Conservation (phyloP, 2,329 filamentous ascomycete species). For the Sarocladium oryzae region DNA sequence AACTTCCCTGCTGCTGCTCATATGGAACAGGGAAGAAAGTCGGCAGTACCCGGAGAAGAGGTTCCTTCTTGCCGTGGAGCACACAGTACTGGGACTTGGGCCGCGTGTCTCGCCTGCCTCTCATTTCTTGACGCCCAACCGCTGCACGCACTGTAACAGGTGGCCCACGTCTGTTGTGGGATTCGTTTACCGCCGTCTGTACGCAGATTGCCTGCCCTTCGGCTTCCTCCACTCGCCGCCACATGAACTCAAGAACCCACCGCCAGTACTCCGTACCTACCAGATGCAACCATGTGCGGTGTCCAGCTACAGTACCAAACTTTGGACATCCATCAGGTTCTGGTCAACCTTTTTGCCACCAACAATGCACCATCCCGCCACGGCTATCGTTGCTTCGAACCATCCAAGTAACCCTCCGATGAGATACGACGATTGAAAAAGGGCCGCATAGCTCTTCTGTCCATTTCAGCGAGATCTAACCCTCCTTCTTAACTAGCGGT, state of each 20-base stretch:
- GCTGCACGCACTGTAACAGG: conserved; percentile 1
- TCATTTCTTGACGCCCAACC: neutral
- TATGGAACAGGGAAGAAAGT: neutral
- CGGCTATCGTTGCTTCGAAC: neutral
- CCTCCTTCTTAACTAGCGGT: no score
- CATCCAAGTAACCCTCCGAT: neutral
- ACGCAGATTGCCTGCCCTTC: no score
- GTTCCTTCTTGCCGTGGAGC: neutral
- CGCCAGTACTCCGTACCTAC: no score
- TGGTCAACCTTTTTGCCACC: neutral
- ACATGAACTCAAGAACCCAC: neutral
- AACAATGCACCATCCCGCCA: neutral
- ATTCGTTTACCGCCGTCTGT: no score
- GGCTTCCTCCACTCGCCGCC: neutral
- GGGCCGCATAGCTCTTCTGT: no score
- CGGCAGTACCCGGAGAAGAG: conserved; percentile 1
- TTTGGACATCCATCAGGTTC: neutral
- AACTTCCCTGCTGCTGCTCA: neutral
- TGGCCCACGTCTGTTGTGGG: neutral
- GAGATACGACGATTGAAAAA: neutral
- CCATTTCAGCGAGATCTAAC: no score
- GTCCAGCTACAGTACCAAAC: neutral
- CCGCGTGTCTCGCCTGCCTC: neutral
- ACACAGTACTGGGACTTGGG: neutral
- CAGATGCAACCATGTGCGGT: neutral